phyloP scores from a whole-genome alignment of 805 yeast genomes.

The Zygoascus biomembranicola region DNA sequence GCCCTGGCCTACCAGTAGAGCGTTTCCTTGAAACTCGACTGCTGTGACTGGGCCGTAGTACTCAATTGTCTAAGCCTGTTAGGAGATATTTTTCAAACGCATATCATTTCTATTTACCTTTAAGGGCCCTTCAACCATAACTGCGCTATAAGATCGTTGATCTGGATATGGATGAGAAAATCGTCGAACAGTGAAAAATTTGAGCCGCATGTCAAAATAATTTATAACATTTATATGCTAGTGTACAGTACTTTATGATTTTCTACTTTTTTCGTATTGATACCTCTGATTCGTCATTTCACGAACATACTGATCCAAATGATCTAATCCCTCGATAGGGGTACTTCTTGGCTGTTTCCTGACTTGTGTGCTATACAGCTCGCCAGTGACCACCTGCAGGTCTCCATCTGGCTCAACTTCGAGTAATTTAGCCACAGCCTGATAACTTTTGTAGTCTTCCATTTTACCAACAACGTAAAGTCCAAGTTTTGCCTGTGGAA shows the following conservation, averaged over 20 bases:
- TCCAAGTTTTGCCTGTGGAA: slow-evolving; percentile 30
- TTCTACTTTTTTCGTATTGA: slow-evolving; percentile 11
- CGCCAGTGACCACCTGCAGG: slow-evolving; percentile 24
- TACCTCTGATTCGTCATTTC: slow-evolving; percentile 25
- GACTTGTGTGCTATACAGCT: slow-evolving; percentile 21
- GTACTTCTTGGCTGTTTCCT: slow-evolving; percentile 12
- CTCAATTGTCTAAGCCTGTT: slow-evolving; percentile 3
- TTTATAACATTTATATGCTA: neutral
- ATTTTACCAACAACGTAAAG: slow-evolving; percentile 27
- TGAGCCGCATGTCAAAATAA: neutral
- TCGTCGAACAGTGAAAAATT: neutral
- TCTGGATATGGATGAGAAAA: neutral
- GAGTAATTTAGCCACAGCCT: neutral
- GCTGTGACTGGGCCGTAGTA: slow-evolving; percentile 57
- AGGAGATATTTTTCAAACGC: neutral
- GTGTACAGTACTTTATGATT: neutral
- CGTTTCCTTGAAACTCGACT: slow-evolving; percentile 36
- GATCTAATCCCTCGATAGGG: slow-evolving; percentile 26
- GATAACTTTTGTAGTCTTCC: neutral
- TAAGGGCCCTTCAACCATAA: neutral
- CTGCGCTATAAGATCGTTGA: neutral
- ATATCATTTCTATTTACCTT: neutral
- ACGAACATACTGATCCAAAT: slow-evolving; percentile 26
- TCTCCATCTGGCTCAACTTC: neutral
- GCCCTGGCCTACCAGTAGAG: slow-evolving; percentile 62